Percentiles rank a stretch among this genome's conserved stretches.
These are phyloP conservation scores for Candida argentea DNA, from an alignment of 805 yeast genomes.

Conservation along the genomic window DNA sequence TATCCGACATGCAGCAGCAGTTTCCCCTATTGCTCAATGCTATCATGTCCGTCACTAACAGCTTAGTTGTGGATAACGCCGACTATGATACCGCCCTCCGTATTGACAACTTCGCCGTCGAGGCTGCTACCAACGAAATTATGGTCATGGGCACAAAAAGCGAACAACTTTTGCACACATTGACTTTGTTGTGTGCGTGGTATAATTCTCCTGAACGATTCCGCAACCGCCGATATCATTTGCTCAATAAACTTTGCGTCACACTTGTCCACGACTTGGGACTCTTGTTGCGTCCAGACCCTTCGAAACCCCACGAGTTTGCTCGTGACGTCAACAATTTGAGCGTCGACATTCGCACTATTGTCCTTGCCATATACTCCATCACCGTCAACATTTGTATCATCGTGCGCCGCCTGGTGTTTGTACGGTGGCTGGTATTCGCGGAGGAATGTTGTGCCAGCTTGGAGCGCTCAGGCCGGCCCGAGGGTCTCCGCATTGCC, in stretches of 20 bases:
- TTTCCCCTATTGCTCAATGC: conserved; percentile 57
- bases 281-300: conserved; percentile 40
- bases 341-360: conserved; percentile 36
- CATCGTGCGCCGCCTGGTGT: conserved; percentile 53
- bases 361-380: conserved; percentile 51
- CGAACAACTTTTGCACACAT: conserved; percentile 53
- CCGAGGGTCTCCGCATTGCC: conserved; percentile 36
- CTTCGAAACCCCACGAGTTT: conserved; percentile 1
- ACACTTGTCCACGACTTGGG: conserved; percentile 72
- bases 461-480: conserved; percentile 29
- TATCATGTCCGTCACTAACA: conserved; percentile 52
- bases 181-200: conserved; percentile 62
- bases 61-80: conserved; percentile 22
- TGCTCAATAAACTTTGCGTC: conserved; percentile 55
- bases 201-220: conserved; percentile 78
- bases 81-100: conserved; percentile 33
- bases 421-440: conserved; percentile 54
- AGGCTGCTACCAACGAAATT: conserved; percentile 45
- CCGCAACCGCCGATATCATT: conserved; percentile 67
- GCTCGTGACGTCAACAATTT: no score
- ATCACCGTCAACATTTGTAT: conserved; percentile 54
- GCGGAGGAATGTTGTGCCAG: conserved; percentile 49
- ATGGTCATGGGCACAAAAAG: conserved; percentile 63
- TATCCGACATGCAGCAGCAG: conserved; percentile 37
- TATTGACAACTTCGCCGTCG: conserved; percentile 44